These are phyloP conservation scores for Biscutella laevigata DNA, from an alignment of 441 rosid species.

Conservation along the genomic window DNA sequence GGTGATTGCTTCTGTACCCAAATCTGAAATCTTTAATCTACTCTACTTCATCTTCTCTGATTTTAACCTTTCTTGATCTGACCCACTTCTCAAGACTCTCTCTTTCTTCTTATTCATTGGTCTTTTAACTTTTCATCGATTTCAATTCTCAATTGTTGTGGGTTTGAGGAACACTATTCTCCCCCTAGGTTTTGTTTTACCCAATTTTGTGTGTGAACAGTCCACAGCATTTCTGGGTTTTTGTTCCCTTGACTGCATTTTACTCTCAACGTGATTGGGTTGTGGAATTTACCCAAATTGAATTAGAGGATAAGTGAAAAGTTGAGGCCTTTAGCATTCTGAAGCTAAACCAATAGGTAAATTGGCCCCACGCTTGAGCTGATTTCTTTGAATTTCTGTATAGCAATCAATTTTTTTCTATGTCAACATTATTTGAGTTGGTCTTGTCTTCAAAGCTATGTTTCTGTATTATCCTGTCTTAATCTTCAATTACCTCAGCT, in stretches of 20 bases:
- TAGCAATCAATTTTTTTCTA: not conserved
- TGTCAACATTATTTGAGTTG: not conserved
- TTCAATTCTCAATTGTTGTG: conserved; percentile 14
- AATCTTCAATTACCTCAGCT: conserved; percentile 14
- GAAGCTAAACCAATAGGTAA: conserved; percentile 16
- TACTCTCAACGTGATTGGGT: not conserved
- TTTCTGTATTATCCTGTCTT: conserved; percentile 20
- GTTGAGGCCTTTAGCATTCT: conserved; percentile 13
- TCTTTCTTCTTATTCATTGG: conserved; percentile 18
- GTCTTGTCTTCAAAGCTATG: not conserved
- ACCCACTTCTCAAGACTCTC: conserved; percentile 23
- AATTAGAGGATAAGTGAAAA: not conserved
- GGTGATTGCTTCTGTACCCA: conserved; percentile 9
- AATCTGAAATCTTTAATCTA: conserved; percentile 6
- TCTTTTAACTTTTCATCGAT: conserved; percentile 13
- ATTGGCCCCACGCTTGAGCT: not conserved
- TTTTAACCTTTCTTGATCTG: conserved; percentile 19
- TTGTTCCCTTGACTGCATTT: conserved; percentile 3
- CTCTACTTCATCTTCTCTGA: not conserved
- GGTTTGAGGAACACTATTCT: conserved; percentile 19
- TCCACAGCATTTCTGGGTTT: conserved; percentile 10
- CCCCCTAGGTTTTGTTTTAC: not conserved
- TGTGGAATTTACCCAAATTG: not conserved
- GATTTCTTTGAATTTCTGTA: not conserved
- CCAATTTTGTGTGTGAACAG: not conserved